Evolutionary conservation across 2,329 filamentous ascomycete genomes (phyloP), one percentile per base, ranked within the genome.

Genomic region (Juglanconis sp.): DNA sequence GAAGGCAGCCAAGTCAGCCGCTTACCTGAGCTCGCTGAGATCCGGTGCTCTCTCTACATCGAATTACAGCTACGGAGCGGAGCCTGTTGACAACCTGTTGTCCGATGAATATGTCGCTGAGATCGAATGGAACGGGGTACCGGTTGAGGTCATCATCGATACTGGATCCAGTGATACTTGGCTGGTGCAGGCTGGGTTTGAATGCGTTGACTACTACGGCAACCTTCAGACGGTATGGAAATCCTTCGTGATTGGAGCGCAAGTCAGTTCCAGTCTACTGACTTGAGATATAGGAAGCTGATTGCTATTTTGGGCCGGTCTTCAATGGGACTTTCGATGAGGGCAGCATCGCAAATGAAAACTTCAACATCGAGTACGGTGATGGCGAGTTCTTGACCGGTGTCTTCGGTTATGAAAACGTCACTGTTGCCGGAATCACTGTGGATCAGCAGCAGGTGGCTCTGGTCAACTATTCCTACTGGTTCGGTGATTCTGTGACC

Each of bases 381-480:
- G 75, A 77, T 64, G 76, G 76, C 17, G 74, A 77, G 24, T 73
- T 72, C 10, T 64, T 77, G n/a, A 72, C 64, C 1, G 79, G 76
- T 15, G 67, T 62, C 15, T 72, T 76, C 60, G 78, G 72, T 3
- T 73, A 69, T 53, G 74, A 77, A 48, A 68, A 73, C 7, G 74
- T 81, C 51, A 75, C 69, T 4, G 68, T 85, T 36, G 79, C 71
- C 13, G 77, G 77, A 0, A 72, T 84, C 51, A 76, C 73, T 2
- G 77, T 79, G 0, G 66, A 72, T 35, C 59, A 70, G 8, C 79
- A 82, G 65, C 73, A 77, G 36, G 70, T 84, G n/a, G 80, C 74
- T 0, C 63, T 81, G 15, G 79, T 80, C 3, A 72, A 77, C 52
- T 64, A 68, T 40, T 74, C 77, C 0, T 73, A 70, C 11, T 79